Base-by-base conservation (phyloP, 2,329 filamentous ascomycete genomes). In the Colletotrichum siamense region DNA sequence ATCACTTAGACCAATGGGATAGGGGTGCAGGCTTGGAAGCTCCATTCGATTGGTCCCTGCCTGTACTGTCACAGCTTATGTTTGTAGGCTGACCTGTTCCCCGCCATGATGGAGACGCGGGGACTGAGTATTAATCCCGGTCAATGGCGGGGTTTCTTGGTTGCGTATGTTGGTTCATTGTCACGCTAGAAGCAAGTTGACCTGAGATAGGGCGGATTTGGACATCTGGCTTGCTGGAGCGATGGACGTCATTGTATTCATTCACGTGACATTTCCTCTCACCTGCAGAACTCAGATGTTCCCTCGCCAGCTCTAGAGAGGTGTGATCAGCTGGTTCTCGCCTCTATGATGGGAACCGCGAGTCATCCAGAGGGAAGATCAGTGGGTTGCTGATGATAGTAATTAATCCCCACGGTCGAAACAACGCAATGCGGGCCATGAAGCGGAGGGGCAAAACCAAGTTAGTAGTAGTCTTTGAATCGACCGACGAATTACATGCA, bases 401-500 rank as follows among this genome's bases (percentile, higher is more conserved):
- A 52, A 22, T 52, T 22, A 52, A 12, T 22, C 44, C 6, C 44
- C 44, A 52, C n/a, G n/a, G 10, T 52, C n/a, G 44, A 52, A 15
- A 24, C 13, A 10, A 44, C 13, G 28, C 59, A 34, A 64, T 16
- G 9, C 13, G n/a, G 44, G 44, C 12, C 24, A 62, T 32, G 24
- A 26, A 15, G 4, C 16, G 18, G n/a, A 30, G 10, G 12, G 26
- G 28, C 26, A 69, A 69, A 22, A 30, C 8, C 39, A 52, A 67
- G 36, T 57, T 34, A 22, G 26, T n/a, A n/a, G 22, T 39, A 49
- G 36, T 64, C 26, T 63, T 69, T 63, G 26, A 30, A 61, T 62
- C 34, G 70, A 65, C 73, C 59, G 73, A 64, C 70, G 73, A 74
- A 74, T 69, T 69, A 72, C 74, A 74, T 74, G 74, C 71, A 76